Percentiles rank a stretch among this genome's conserved stretches.
These are phyloP conservation scores for Cenchrus purpureus DNA, from an alignment of 176 grass and related monocot species.

Conservation along the genomic window DNA sequence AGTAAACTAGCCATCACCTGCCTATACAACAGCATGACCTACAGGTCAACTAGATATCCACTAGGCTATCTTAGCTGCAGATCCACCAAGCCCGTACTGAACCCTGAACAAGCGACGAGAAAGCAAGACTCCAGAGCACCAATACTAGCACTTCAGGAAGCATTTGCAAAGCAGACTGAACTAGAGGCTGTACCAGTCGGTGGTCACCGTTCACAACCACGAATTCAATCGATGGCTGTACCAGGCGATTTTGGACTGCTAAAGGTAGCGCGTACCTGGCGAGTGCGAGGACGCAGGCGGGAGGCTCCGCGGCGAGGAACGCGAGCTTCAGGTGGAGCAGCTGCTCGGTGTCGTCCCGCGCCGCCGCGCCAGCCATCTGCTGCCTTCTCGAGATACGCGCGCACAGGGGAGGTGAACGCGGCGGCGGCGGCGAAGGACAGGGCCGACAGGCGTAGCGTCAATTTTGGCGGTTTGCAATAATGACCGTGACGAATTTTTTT, in stretches of 20 bases:
- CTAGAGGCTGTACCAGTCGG: background rate
- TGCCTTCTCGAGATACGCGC: background rate
- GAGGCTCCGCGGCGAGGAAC: constrained; percentile 67
- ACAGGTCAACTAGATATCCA: background rate
- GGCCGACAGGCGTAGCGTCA: background rate
- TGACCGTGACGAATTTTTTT: too few species aligned
- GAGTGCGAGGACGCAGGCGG: constrained; percentile 62
- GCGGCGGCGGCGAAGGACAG: background rate
- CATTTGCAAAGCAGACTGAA: background rate
- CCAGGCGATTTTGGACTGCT: background rate
- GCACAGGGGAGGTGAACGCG: too few species aligned
- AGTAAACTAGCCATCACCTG: background rate
- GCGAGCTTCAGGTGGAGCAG: constrained; percentile 70
- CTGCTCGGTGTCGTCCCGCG: background rate
- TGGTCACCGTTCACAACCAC: background rate
- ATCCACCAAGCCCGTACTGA: background rate
- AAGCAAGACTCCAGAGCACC: background rate
- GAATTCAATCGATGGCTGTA: background rate
- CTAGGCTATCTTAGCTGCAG: background rate
- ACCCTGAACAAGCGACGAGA: background rate
- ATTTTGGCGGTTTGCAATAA: too few species aligned
- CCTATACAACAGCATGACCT: background rate
- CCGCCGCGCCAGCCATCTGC: constrained; percentile 25
- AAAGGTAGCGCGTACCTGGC: constrained; percentile 55
- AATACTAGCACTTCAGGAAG: background rate